Evolutionary conservation across 495 filamentous ascomycete genomes (phyloP).

Genomic region (Chlorociboria aeruginascens): DNA sequence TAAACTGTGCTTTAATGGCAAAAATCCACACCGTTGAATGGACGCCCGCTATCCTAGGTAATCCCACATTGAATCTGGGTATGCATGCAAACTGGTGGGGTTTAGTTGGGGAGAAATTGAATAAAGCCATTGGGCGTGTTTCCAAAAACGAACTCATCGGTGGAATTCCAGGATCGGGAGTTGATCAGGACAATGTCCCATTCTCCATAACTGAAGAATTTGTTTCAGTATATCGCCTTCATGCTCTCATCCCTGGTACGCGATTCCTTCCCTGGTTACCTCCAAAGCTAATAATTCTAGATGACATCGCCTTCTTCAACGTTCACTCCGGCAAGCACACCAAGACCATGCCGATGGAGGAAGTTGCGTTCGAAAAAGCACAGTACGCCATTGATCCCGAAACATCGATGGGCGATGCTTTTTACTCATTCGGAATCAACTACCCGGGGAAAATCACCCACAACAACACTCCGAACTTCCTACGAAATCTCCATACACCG

Average conservation of each 20-base stretch:
- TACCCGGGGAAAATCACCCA: slow-evolving; percentile 32
- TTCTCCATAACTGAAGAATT: slow-evolving; percentile 34
- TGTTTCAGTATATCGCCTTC: slow-evolving; percentile 31
- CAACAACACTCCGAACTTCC: slow-evolving; percentile 28
- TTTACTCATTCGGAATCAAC: slow-evolving; percentile 35
- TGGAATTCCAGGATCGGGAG: slow-evolving; percentile 29
- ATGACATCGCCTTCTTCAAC: slow-evolving; percentile 30
- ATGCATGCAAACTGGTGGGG: slow-evolving; percentile 35
- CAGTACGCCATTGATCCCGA: slow-evolving; percentile 19
- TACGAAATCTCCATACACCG: slow-evolving; percentile 24
- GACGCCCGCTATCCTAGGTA: slow-evolving; percentile 32
- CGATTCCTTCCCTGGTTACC: not conserved
- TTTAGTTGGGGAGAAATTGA: slow-evolving; percentile 27
- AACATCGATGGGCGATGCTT: slow-evolving; percentile 26
- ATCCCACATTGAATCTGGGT: slow-evolving; percentile 27
- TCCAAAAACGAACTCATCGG: slow-evolving; percentile 26
- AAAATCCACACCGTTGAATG: slow-evolving; percentile 37
- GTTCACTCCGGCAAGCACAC: slow-evolving; percentile 20
- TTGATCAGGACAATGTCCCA: slow-evolving; percentile 24
- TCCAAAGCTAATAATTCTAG: not conserved
- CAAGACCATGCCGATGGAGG: slow-evolving; percentile 19
- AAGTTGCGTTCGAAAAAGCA: slow-evolving; percentile 24
- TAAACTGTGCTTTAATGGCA: slow-evolving; percentile 34
- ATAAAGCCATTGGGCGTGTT: slow-evolving; percentile 27
- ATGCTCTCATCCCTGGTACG: slow-evolving; percentile 29